phyloP scores from a whole-genome alignment of 2,329 filamentous ascomycete species.

The Scolecobasidium constrictum region DNA sequence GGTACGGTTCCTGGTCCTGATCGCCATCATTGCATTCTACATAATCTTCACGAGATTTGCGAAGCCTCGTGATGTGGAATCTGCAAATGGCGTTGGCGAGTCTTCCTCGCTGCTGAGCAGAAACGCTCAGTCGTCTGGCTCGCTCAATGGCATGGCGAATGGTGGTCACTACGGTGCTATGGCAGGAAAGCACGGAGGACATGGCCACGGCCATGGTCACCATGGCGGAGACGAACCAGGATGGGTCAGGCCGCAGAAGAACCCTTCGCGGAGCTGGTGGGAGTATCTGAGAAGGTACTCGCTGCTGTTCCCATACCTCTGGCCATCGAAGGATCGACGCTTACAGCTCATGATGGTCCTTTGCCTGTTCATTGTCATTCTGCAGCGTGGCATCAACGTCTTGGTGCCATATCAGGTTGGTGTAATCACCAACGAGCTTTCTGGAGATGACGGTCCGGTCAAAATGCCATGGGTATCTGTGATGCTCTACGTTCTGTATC shows the following conservation, averaged over 20 bases:
- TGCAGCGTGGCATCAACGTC: slow-evolving; percentile 78
- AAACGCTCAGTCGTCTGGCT: not conserved
- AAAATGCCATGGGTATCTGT: slow-evolving; percentile 65
- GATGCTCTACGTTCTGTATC: slow-evolving; percentile 63
- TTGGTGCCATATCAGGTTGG: slow-evolving; percentile 76
- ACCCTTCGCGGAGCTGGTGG: slow-evolving; percentile 86
- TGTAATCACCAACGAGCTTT: slow-evolving; percentile 64
- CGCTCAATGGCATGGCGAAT: slow-evolving; percentile 3
- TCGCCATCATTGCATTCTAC: slow-evolving; percentile 50
- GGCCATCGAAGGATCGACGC: slow-evolving; percentile 70
- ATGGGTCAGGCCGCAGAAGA: slow-evolving; percentile 80
- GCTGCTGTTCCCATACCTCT: slow-evolving; percentile 91
- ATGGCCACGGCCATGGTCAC: slow-evolving; percentile 3
- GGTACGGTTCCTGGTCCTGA: slow-evolving; percentile 56
- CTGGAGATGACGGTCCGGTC: slow-evolving; percentile 30
- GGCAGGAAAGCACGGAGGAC: slow-evolving; percentile 26
- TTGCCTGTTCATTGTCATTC: slow-evolving; percentile 69
- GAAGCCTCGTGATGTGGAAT: slow-evolving; percentile 15
- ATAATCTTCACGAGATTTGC: slow-evolving; percentile 31
- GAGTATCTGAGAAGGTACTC: slow-evolving; percentile 90
- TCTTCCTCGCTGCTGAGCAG: not conserved
- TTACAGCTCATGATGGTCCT: slow-evolving; percentile 70
- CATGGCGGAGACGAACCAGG: slow-evolving; percentile 41
- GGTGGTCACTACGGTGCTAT: not conserved
- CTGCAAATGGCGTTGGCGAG: slow-evolving; percentile 20